Evolutionary conservation across 305 asterid species (phyloP).

Genomic region (Solanum chacoense): DNA sequence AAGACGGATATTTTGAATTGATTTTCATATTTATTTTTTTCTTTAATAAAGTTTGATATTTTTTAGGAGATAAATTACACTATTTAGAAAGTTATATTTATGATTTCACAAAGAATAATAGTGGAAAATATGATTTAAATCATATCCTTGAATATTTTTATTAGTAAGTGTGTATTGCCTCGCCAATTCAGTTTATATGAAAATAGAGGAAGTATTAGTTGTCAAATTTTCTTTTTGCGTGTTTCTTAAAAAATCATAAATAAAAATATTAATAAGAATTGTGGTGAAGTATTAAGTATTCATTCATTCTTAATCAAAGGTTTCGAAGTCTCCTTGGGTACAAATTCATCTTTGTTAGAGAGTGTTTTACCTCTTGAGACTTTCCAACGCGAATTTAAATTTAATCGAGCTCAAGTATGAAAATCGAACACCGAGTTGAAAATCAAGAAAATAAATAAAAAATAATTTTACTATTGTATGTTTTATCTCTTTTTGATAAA

Average conservation of each 20-base stretch:
- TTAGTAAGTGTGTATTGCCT: background rate
- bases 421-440: no score
- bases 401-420: background rate
- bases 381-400: no score
- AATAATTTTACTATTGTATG: background rate
- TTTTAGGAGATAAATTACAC: no score
- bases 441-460: background rate
- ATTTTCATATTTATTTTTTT: fast-evolving
- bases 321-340: background rate
- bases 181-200: no score
- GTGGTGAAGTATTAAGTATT: no score
- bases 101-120: background rate
- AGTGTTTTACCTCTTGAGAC: background rate
- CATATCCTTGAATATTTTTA: no score
- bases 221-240: background rate
- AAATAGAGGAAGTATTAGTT: background rate
- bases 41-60: no score
- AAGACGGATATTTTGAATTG: fast-evolving
- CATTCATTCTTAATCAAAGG: no score
- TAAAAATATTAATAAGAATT: background rate
- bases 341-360: background rate
- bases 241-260: background rate
- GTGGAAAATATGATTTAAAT: no score
- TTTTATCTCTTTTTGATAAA: background rate
- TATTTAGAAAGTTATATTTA: no score